phyloP scores from a whole-genome alignment of 768 basidiomycete species.

The Daedalea quercina region DNA sequence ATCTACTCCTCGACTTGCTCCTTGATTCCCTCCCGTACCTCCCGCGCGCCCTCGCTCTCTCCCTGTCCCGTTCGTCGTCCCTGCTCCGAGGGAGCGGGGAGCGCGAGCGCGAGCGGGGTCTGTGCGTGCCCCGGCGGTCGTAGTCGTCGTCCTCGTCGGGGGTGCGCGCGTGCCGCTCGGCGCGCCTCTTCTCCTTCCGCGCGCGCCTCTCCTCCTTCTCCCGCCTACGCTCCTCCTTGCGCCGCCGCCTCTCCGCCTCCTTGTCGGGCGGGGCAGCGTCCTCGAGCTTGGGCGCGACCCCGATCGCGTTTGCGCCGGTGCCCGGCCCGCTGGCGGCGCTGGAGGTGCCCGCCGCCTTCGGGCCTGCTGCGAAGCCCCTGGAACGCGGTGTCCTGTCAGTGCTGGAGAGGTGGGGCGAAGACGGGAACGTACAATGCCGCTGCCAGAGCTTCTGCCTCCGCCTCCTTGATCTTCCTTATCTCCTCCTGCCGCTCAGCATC shows the following conservation, averaged over 20 bases:
- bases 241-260: conserved; percentile 25
- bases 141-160: conserved; percentile 5
- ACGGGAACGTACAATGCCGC: conserved; percentile 57
- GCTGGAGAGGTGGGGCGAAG: not conserved
- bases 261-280: conserved; percentile 18
- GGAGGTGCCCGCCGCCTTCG: conserved; percentile 9
- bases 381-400: conserved; percentile 4
- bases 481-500: conserved; percentile 60
- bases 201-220: conserved; percentile 59
- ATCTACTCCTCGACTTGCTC: conserved; percentile 12
- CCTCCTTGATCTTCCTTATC: conserved; percentile 75
- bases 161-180: conserved; percentile 25
- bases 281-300: conserved; percentile 13
- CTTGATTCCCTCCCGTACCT: conserved; percentile 2
- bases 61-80: conserved; percentile 7
- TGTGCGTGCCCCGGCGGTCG: conserved; percentile 10
- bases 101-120: conserved; percentile 26
- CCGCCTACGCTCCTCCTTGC: conserved; percentile 51
- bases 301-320: conserved; percentile 26
- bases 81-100: conserved; percentile 24
- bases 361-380: conserved; percentile 64
- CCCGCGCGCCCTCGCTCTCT: not conserved
- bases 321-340: conserved; percentile 11
- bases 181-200: conserved; percentile 43
- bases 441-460: conserved; percentile 83